phyloP scores from a whole-genome alignment of 2,329 filamentous ascomycete species.

The Chrysosporium queenslandicum region DNA sequence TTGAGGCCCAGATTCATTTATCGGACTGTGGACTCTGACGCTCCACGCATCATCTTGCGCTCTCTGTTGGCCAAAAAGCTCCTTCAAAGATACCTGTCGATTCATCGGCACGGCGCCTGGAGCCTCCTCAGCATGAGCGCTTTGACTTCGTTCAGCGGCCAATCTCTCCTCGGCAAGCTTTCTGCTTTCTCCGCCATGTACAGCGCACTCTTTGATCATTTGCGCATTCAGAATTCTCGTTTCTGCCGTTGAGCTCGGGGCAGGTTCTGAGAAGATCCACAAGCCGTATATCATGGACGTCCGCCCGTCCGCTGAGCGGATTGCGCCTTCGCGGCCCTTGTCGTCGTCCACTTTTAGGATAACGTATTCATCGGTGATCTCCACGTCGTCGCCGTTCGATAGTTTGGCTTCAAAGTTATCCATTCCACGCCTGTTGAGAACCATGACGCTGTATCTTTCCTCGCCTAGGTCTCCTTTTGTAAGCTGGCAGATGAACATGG shows the following conservation, averaged over 20 bases:
- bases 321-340: constrained; percentile 19
- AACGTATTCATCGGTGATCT: constrained; percentile 53
- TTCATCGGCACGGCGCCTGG: constrained; percentile 41
- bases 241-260: constrained; percentile 46
- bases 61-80: constrained; percentile 47
- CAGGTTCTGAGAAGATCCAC: constrained; percentile 54
- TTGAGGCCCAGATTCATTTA: constrained; percentile 4
- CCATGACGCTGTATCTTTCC: constrained; percentile 50
- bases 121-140: constrained; percentile 29
- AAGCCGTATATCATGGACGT: constrained; percentile 44
- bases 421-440: constrained; percentile 62
- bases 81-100: constrained; percentile 44
- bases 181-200: constrained; percentile 42
- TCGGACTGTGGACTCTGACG: constrained; percentile 38
- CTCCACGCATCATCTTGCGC: constrained; percentile 44
- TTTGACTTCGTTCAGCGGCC: constrained; percentile 24
- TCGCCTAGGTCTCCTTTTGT: constrained; percentile 36
- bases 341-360: constrained; percentile 44
- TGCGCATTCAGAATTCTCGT: constrained; percentile 43
- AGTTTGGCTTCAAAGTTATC: constrained; percentile 61
- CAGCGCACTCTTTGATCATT: constrained; percentile 47
- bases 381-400: constrained; percentile 48
- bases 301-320: constrained; percentile 4
- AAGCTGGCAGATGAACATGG: constrained; percentile 73
- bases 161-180: constrained; percentile 35